phyloP scores from a whole-genome alignment of 805 yeast genomes.

The Vanderwaltozyma verrucispora region DNA sequence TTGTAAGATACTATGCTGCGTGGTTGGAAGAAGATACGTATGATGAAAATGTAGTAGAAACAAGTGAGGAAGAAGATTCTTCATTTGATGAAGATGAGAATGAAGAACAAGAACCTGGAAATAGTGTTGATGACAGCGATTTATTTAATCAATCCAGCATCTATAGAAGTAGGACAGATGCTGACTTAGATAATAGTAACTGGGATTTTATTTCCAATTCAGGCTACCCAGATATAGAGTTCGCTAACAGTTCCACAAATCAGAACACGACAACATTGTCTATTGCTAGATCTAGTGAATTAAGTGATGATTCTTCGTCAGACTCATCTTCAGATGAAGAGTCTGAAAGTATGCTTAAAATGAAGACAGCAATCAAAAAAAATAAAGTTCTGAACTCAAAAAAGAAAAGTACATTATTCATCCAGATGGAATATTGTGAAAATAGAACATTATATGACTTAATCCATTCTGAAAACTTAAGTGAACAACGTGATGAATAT shows the following conservation, averaged over 20 bases:
- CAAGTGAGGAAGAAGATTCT: slow-evolving; percentile 23
- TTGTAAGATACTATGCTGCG: slow-evolving; percentile 92
- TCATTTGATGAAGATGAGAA: slow-evolving; percentile 15
- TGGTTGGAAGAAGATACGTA: slow-evolving; percentile 80
- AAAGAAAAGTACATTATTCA: slow-evolving; percentile 63
- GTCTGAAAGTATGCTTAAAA: too few species aligned
- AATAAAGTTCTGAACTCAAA: slow-evolving; percentile 9
- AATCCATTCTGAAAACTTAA: slow-evolving; percentile 64
- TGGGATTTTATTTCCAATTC: slow-evolving; percentile 57
- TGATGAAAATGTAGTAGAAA: slow-evolving; percentile 29
- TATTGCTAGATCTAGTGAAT: slow-evolving; percentile 4
- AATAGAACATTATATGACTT: slow-evolving; percentile 81
- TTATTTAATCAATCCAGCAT: slow-evolving; percentile 23
- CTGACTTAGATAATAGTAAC: slow-evolving; percentile 21
- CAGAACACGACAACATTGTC: slow-evolving; percentile 11
- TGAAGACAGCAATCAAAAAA: neutral
- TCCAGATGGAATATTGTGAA: slow-evolving; percentile 98
- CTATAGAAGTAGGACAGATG: slow-evolving; percentile 22
- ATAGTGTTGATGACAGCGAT: slow-evolving; percentile 5
- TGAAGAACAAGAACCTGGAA: slow-evolving; percentile 3
- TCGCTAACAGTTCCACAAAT: slow-evolving; percentile 31
- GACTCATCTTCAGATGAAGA: slow-evolving; percentile 1
- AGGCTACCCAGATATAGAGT: slow-evolving; percentile 44
- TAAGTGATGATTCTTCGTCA: slow-evolving; percentile 4
- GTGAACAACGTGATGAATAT: slow-evolving; percentile 62